Base-by-base conservation (phyloP, 1,284 basidiomycete species). In the Leccinum solheimii region DNA sequence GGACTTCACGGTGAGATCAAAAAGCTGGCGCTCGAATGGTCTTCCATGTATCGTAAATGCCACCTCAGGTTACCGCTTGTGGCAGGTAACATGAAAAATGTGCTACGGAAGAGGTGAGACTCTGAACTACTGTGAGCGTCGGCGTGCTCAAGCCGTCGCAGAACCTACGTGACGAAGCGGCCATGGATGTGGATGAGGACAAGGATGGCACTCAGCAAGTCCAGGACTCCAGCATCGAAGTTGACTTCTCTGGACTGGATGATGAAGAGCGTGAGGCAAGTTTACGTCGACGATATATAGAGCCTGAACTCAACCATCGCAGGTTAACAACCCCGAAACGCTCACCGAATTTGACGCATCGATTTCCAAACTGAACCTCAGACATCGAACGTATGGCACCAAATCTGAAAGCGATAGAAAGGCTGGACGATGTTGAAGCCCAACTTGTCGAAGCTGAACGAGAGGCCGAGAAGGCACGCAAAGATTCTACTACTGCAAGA, bases 371-470 rank as follows among this genome's bases (percentile, higher is more conserved):
- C 78, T 95, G 52, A 86, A 81, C 32, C 62, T 78, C 82, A 5
- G 96, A 99, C 64, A 94, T 99, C 59, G 96, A 98, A 71, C 86
- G 87, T 58, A 92, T 98, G 88, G 92, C 94, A 3, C 97, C 97
- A 14, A 98, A 98, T 76, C 85, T 98, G 85, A 98, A 98, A 75
- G 95, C 96, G 0, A 91, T 96, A 65, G 95, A 98, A 64, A 83
- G 94, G 61, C 82, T 99, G n/a, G 93, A 93, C 61, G 95, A 98
- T 67, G 95, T 98, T 1, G 94, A 99, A 75, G 79, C 79, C 1
- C 91, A 91, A 67, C 80, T 92, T 2, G 79, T 83, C 1, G 85
- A 89, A 59, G 90, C 89, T 0, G 90, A 92, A 74, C 83, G 81
- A 62, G 90, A 92, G 70, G 88, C 90, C 1, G 90, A 91, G 13